A percentile compares a stretch with the other conserved stretches of the same genome.
phyloP scores from a whole-genome alignment of 2,329 filamentous ascomycete species.

The Nannizziopsis arthrosporioides region DNA sequence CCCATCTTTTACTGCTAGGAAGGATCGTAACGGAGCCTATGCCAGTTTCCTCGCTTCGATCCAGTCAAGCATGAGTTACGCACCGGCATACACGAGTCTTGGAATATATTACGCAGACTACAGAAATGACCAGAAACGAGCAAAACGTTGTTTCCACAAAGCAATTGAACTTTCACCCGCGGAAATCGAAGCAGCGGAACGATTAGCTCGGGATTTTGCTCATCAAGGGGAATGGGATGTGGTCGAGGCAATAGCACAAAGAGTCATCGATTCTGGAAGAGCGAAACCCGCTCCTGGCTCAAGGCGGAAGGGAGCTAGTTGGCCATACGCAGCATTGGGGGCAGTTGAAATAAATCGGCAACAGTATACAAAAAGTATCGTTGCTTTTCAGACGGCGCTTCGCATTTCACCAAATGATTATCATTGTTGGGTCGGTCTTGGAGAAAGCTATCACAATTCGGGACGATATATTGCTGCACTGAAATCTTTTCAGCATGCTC shows the following conservation, averaged over 20 bases:
- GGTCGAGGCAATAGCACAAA: conserved; percentile 80
- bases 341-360: conserved; percentile 92
- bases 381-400: conserved; percentile 82
- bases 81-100: conserved; percentile 80
- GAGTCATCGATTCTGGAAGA: conserved; percentile 89
- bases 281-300: conserved; percentile 83
- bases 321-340: conserved; percentile 88
- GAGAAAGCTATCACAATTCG: conserved; percentile 94
- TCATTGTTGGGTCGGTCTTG: conserved; percentile 88
- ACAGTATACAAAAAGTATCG: conserved; percentile 76
- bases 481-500: conserved; percentile 77
- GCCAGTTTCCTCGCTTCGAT: conserved; percentile 69
- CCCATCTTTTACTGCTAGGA: conserved; percentile 59
- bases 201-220: conserved; percentile 74
- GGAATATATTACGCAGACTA: conserved; percentile 89
- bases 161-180: conserved; percentile 83
- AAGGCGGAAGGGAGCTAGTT: conserved; percentile 84
- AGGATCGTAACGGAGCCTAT: conserved; percentile 71
- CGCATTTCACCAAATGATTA: conserved; percentile 77
- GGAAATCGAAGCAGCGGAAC: conserved; percentile 76
- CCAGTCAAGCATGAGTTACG: conserved; percentile 76
- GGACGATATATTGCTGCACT: conserved; percentile 88
- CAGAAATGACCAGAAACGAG: conserved; percentile 71
- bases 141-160: conserved; percentile 89
- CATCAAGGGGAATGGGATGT: conserved; percentile 91